Percentiles rank a stretch among this genome's conserved stretches.
phyloP scores from a whole-genome alignment of 257 asterid species.

The Echites panduratus region DNA sequence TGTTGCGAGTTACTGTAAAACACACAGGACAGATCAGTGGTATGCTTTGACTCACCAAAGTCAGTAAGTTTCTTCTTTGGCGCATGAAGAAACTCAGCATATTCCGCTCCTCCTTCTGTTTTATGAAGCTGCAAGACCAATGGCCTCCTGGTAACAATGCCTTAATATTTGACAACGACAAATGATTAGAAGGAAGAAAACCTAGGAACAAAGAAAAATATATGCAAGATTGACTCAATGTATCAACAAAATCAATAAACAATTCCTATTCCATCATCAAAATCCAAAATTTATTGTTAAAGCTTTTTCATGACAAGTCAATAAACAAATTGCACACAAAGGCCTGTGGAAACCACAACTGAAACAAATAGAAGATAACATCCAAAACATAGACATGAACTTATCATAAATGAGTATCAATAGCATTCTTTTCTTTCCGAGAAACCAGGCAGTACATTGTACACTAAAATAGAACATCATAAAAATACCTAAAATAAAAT shows the following conservation, averaged over 20 bases:
- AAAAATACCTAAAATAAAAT: background rate
- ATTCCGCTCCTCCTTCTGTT: constrained; percentile 72
- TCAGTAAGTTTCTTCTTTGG: constrained; percentile 65
- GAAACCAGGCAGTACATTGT: background rate
- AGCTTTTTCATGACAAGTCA: background rate
- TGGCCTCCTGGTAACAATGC: constrained; percentile 97
- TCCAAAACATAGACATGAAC: background rate
- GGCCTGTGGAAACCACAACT: background rate
- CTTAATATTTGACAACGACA: constrained; percentile 31
- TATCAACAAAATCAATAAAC: background rate
- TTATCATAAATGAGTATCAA: background rate
- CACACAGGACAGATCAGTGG: background rate
- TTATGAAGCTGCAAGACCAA: constrained; percentile 95
- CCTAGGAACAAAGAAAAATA: background rate
- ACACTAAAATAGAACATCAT: background rate
- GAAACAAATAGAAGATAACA: background rate
- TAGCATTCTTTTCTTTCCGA: background rate
- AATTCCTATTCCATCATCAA: background rate
- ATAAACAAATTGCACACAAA: background rate
- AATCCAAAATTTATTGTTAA: background rate
- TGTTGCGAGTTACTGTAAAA: background rate
- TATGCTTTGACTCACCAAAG: constrained; percentile 49
- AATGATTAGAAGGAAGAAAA: constrained; percentile 1
- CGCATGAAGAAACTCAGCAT: constrained; percentile 92
- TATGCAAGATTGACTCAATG: background rate